Base-by-base conservation (phyloP, 2,329 filamentous ascomycete genomes). In the Paracoccidioides brasiliensis region DNA sequence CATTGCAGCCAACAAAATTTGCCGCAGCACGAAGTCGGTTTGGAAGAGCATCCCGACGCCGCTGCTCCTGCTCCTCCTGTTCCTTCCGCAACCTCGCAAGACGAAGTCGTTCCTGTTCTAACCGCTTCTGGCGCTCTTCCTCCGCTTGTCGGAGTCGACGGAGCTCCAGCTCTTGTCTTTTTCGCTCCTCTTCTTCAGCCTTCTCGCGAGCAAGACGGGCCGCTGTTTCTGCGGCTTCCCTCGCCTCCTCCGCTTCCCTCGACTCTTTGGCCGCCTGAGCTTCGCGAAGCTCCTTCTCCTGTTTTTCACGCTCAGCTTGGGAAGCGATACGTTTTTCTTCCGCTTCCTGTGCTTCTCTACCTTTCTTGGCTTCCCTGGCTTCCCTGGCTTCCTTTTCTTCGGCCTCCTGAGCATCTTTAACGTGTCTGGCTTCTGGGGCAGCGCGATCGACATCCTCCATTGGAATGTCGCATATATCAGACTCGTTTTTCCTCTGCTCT, bases 21-120 rank as follows among this genome's bases (percentile, higher is more conserved):
- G 75, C 74, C 46, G 73, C 70, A 52, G 68, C 65, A 42, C 72
- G 70, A 53, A 78, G 70, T 42, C 73, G 64, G 48, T 69, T 69
- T 5, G 75, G 75, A 32, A 78, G 67, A 44, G 71, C 72, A 55
- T 76, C 72, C 41, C 74, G 66, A 40, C 74, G 74, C 52, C 69
- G 67, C 56, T 71, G 70, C 58, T 77, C 75, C 59, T 72, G 69
- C 56, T 75, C 74, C 59, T 73, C 69, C 54, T 71, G 70, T 46
- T 75, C 72, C 46, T 67, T 70, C 30, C 72, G 71, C 49, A 72
- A 58, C 63, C 73, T 73, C 49, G 72, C 70, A 43, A 72, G 66
- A 22, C 73, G 71, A 50, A 68, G 59, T 44, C 70, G 65, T 63
- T 75, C 70, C 62, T 72, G 68, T 57, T 75, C 72, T 30, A 71